Conservation (phyloP, 495 filamentous ascomycete genomes). For the Aspergillus sclerotiicarbonarius region DNA sequence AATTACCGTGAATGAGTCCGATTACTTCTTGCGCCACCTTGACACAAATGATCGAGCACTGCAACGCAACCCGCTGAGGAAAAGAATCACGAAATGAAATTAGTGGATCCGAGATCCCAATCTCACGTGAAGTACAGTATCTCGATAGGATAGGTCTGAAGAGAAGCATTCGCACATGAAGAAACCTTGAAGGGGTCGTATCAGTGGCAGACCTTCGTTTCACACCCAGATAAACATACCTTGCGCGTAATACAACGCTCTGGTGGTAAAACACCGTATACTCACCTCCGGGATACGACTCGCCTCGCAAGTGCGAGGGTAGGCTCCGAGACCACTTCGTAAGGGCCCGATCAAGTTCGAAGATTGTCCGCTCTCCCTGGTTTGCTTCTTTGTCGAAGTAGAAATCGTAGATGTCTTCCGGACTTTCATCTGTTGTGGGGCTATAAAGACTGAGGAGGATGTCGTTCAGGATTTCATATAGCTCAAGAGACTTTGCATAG, state of each 20-base stretch:
- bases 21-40: slow-evolving; percentile 38
- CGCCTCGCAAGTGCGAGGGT: slow-evolving; percentile 26
- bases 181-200: slow-evolving; percentile 21
- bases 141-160: slow-evolving; percentile 37
- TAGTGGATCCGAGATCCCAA: slow-evolving; percentile 18
- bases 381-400: slow-evolving; percentile 27
- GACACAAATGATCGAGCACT: slow-evolving; percentile 40
- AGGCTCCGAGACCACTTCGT: slow-evolving; percentile 33
- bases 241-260: slow-evolving; percentile 33
- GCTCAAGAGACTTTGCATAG: slow-evolving; percentile 38
- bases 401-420: slow-evolving; percentile 32
- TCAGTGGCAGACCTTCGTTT: background rate
- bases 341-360: slow-evolving; percentile 35
- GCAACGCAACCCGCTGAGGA: slow-evolving; percentile 35
- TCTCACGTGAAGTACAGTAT: slow-evolving; percentile 35
- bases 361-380: slow-evolving; percentile 33
- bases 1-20: slow-evolving; percentile 32
- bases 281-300: slow-evolving; percentile 4
- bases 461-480: slow-evolving; percentile 43
- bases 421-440: slow-evolving; percentile 24
- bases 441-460: slow-evolving; percentile 38
- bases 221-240: slow-evolving; percentile 15
- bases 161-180: slow-evolving; percentile 37
- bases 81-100: slow-evolving; percentile 33
- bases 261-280: slow-evolving; percentile 33